Evolutionary conservation across 1,284 basidiomycete species (phyloP), one percentile per base, ranked within the genome.

Genomic region (Golubevia pallescens): DNA sequence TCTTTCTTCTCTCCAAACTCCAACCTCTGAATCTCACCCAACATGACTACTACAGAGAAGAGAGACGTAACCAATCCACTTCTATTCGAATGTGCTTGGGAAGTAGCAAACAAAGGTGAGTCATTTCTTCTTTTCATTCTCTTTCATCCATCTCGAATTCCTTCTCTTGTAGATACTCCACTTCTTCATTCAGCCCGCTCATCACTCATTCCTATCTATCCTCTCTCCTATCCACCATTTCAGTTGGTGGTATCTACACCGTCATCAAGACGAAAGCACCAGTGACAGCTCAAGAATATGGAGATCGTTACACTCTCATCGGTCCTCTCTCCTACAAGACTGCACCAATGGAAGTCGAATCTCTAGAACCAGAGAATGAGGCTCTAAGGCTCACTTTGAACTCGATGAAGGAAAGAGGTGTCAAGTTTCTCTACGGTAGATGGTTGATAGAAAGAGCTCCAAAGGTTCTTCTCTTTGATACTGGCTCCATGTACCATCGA

Each of bases 231-330:
- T 57, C 19, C n/a, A 54, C 21, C 21, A 57, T 21, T n/a, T 52
- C 70, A 88, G 95, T 98, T 86, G 95, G 95, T 77, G 95, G 95
- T 73, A 97, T 97, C 88, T 98, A 98, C 90, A 98, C 95, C 72
- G 95, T 98, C 88, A 97, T 98, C 87, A 97, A 97, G 88, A 98
- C 96, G 64, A 99, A 98, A 86, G 95, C 97, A 61, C 96, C 96
- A 66, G 93, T 99, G 86, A 97, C 96, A 70, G 93, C 95, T 80
- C 91, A 91, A 70, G 94, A 97, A 86, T 97, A 92, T 78, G 85
- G 86, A 53, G 84, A 86, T 66, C 90, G 94, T 71, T 97, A 96
- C 88, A 92, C 90, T 74, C 92, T 99, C 86, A 93, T 98, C 81
- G 96, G 96, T 58, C 96, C 89, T 10, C 90, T 99, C 72, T 93